Conservation (phyloP, 2,329 filamentous ascomycete species). For the Eutypa lata region DNA sequence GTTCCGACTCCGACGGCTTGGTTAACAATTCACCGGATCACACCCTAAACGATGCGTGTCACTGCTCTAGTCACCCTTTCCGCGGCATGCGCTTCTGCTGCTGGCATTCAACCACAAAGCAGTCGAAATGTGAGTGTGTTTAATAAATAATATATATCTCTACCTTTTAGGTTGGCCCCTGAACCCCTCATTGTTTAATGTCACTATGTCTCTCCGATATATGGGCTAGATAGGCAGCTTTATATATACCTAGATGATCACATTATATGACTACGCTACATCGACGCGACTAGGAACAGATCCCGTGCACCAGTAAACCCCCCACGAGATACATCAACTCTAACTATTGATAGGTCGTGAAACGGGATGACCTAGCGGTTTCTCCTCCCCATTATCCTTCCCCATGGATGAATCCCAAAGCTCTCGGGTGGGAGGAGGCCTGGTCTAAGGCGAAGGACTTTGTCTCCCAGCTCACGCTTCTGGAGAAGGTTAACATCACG, state of each 20-base stretch:
- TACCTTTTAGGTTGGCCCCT: neutral
- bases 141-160: neutral
- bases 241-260: neutral
- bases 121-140: neutral
- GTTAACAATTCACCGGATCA: neutral
- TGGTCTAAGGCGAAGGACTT: slow-evolving; percentile 74
- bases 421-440: slow-evolving; percentile 70
- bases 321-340: slow-evolving; percentile 1
- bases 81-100: slow-evolving; percentile 9
- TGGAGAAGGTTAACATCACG: slow-evolving; percentile 93
- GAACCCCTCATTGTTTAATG: no score
- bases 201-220: neutral
- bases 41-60: slow-evolving; percentile 4
- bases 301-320: neutral
- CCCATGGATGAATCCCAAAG: slow-evolving; percentile 77
- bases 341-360: slow-evolving; percentile 17
- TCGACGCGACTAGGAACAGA: neutral
- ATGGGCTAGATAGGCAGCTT: neutral
- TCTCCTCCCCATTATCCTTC: slow-evolving; percentile 64
- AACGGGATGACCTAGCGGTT: slow-evolving; percentile 18
- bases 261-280: no score
- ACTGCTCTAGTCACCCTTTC: slow-evolving; percentile 1
- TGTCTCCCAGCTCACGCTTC: slow-evolving; percentile 76
- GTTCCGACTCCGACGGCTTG: no score
- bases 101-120: slow-evolving; percentile 2